A percentile compares a stretch with the other conserved stretches of the same genome.
Conservation (phyloP, 176 grass and related monocot genomes). For the Chrysopogon serrulatus region DNA sequence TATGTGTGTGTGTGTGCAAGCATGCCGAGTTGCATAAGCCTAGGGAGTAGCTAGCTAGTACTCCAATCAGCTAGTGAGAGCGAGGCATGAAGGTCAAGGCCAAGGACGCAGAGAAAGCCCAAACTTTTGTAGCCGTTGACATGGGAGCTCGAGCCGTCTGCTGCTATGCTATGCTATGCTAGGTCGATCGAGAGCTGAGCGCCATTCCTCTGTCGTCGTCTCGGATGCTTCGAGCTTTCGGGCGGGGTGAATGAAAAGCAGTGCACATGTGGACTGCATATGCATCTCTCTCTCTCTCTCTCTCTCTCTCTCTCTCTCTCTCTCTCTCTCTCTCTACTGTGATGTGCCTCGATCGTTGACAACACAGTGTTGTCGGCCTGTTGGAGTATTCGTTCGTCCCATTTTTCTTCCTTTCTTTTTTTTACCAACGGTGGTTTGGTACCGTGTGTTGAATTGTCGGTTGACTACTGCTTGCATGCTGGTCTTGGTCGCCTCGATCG, state of each 20-base stretch:
- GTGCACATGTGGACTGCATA: no score
- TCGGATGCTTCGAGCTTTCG: no score
- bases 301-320: not conserved
- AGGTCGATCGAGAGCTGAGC: no score
- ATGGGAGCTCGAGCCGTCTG: not conserved
- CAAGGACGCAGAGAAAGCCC: constrained; percentile 6
- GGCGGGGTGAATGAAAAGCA: no score
- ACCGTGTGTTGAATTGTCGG: not conserved
- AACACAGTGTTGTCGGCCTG: not conserved
- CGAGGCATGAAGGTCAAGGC: not conserved
- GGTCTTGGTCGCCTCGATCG: not conserved
- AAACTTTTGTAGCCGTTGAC: constrained; percentile 45
- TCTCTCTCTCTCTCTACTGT: not conserved
- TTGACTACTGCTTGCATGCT: not conserved
- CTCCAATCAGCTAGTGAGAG: no score
- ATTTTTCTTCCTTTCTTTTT: not conserved
- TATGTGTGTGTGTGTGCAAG: not conserved
- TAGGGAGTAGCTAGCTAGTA: not conserved
- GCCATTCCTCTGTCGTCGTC: no score
- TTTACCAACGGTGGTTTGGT: not conserved
- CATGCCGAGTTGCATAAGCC: no score
- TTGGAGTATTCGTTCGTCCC: no score
- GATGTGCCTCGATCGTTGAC: not conserved
- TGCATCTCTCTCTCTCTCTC: not conserved
- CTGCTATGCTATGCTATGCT: no score